Base-by-base conservation (phyloP, 805 yeast species). In the Pichia rugopelliculosa region DNA sequence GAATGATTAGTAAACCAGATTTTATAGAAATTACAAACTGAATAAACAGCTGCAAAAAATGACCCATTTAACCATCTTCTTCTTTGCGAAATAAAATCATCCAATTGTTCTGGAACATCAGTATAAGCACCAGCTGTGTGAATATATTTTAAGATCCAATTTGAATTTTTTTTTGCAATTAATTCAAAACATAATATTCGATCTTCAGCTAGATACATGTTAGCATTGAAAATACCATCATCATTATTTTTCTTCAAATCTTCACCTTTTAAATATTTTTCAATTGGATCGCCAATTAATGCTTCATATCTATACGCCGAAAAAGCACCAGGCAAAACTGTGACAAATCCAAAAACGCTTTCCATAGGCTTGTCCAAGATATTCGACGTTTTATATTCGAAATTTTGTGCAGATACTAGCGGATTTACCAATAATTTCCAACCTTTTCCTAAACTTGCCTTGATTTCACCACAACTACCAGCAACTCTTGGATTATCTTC, bases 21-120 rank as follows among this genome's bases (percentile, higher is more conserved):
- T 53, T 79, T 77, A 54, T 77, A 77, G 64, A 82, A 81, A 65
- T 90, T 95, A 49, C 80, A 76, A 47, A 87, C 76, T 0, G 97
- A 81, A 62, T 93, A 91, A 48, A 89, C 74, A 9, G 95, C 93
- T 0, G 98, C 97, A 68, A 93, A 91, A 59, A 93, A 85, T 0
- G 98, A 89, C 47, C 98, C 98, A 64, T 91, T 91, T 55, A 91
- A 76, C 98, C 98, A 93, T 68, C 98, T 80, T 63, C 98, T 77
- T 71, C 98, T 79, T 66, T 91, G 98, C 37, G 89, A 75, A 27
- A 93, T 82, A 53, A 91, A 82, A 59, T 90, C 96, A 21, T 93
- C 82, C 30, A 91, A 75, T 33, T 77, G 72, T 55, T 86, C 95
- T 7, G 98, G 98, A 41, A 90, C 98, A 75, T 93, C 98, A 4